Evolutionary conservation across 495 filamentous ascomycete species (phyloP), one percentile per base, ranked within the genome.

Genomic region (Emericellopsis terricola): DNA sequence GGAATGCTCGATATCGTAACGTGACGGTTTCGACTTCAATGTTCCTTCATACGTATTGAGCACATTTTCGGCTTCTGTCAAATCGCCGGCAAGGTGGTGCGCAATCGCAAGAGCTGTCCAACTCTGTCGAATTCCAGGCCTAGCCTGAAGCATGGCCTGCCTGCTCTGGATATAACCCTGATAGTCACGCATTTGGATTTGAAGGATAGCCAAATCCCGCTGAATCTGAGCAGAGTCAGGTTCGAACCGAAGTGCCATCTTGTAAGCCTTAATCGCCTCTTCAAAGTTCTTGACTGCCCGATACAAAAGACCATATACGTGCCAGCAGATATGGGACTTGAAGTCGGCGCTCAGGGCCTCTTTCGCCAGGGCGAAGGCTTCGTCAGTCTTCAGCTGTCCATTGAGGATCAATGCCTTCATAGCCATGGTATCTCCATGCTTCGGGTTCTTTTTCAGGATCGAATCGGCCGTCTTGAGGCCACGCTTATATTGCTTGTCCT

Each of bases 321-420:
- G 89, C 89, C 89, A 99, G 61, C 86, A 94, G 44, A 96, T 84
- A 55, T 96, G 91, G 41, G 85, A 94, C 58, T 86, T 94, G 85
- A 96, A 94, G 46, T 94, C 85, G 41, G 85, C 80, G 31, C 72
- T 79, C 29, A 99, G 64, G 30, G 89, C 89, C 37, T 80, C 68
- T 60, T 94, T 96, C 41, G 80, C 87, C 34, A 99, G 66, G 19
- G 70, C 71, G 51, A 96, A 96, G 0, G 89, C 89, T 61, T 99
- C 89, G 29, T 94, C 80, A 14, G 73, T 69, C 57, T 91, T 82
- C 38, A 85, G 84, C 50, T 81, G 73, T 27, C 77, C 74, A 53
- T 92, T 96, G 59, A 92, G 79, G 41, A 94, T 94, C 27, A 99
- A 66, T 33, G 86, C 91, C 61, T 94, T 96, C 89, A 99, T 96